Conservation (phyloP, 106 monocot species). For the Xerophyta viscosa region DNA sequence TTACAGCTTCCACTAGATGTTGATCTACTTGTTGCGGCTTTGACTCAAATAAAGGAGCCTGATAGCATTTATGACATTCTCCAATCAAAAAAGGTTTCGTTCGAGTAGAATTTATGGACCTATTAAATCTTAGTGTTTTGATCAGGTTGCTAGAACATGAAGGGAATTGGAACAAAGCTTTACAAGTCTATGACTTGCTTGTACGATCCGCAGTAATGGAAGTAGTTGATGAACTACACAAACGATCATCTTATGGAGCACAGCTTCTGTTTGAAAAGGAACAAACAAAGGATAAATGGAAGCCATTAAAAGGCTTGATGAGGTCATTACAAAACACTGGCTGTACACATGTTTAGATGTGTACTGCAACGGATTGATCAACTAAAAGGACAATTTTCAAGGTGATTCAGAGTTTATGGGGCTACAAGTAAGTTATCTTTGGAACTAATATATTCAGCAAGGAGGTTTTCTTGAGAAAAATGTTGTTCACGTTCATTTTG, state of each 20-base stretch:
- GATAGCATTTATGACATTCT: too few relatives aligned
- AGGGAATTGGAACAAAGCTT: slow-evolving; percentile 88
- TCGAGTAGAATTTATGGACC: too few relatives aligned
- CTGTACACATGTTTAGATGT: slow-evolving; percentile 73
- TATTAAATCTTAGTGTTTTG: too few relatives aligned
- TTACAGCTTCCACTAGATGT: slow-evolving; percentile 63
- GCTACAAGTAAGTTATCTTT: slow-evolving; percentile 55
- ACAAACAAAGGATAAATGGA: slow-evolving; percentile 31
- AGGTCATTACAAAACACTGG: slow-evolving; percentile 96
- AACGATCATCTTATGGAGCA: slow-evolving; percentile 6
- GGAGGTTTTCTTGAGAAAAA: too few relatives aligned
- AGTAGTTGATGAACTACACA: slow-evolving; percentile 9
- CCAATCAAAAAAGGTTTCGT: too few relatives aligned
- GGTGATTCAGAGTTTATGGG: slow-evolving; percentile 75
- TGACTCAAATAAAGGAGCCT: slow-evolving; percentile 88
- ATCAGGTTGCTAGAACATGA: too few relatives aligned
- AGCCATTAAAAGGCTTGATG: slow-evolving; percentile 75
- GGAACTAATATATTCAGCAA: too few relatives aligned
- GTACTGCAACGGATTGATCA: slow-evolving; percentile 66
- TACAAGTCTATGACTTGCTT: slow-evolving; percentile 86
- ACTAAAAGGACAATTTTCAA: slow-evolving; percentile 39
- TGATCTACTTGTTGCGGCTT: slow-evolving; percentile 67
- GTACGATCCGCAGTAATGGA: slow-evolving; percentile 39
- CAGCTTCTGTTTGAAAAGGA: slow-evolving; percentile 8
- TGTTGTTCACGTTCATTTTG: too few relatives aligned